Conservation (phyloP, 2,329 filamentous ascomycete genomes). For the Alternaria consortialis region DNA sequence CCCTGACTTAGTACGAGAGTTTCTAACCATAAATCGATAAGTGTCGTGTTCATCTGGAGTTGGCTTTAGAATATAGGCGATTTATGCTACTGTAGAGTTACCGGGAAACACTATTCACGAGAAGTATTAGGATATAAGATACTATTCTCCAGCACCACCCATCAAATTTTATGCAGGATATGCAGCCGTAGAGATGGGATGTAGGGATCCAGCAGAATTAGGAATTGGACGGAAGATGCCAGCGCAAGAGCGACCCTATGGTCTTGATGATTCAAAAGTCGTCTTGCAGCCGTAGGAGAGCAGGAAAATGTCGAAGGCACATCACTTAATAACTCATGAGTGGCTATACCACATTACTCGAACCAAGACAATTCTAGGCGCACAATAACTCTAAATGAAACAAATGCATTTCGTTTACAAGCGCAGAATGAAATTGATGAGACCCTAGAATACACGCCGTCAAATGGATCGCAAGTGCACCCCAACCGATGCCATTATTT, state of each 20-base stretch:
- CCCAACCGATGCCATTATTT: conserved; percentile 46
- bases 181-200: neutral
- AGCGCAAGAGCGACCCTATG: neutral
- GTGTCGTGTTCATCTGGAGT: neutral
- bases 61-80: neutral
- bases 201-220: neutral
- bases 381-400: conserved; percentile 17
- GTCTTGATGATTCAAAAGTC: neutral
- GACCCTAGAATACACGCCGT: conserved; percentile 49
- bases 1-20: neutral
- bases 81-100: neutral
- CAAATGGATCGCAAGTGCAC: conserved; percentile 47
- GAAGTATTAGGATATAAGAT: neutral
- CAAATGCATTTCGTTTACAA: conserved; percentile 47
- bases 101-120: neutral
- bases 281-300: neutral
- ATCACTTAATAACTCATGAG: neutral
- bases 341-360: neutral
- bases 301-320: neutral
- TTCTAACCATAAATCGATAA: neutral
- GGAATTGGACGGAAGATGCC: neutral
- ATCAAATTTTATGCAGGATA: neutral
- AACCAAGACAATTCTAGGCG: neutral
- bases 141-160: neutral
- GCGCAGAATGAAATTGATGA: conserved; percentile 40